Evolutionary conservation across 257 asterid species (phyloP).

Genomic region (Solanum etuberosum): DNA sequence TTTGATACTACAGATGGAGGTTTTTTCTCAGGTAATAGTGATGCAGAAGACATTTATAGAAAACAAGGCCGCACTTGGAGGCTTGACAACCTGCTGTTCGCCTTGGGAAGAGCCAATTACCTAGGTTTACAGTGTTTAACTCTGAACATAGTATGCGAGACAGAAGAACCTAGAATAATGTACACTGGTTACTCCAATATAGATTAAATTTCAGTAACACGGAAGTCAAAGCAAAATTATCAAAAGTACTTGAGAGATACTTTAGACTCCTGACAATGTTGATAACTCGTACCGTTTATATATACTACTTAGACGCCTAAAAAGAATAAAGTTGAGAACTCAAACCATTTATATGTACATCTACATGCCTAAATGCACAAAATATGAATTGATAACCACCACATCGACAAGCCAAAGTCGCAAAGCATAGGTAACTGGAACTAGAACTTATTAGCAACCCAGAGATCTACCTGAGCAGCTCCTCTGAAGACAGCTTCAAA

Average conservation of each 20-base stretch:
- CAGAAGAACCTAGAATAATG: not conserved
- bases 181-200: not conserved
- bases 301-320: not conserved
- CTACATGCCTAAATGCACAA: not conserved
- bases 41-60: not conserved
- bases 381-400: not conserved
- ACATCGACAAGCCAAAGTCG: not conserved
- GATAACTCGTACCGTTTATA: not conserved
- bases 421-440: not conserved
- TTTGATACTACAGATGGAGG: not conserved
- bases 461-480: conserved; percentile 53
- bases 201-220: not conserved
- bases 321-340: not conserved
- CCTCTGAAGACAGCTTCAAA: conserved; percentile 92
- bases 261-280: not conserved
- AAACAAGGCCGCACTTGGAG: not conserved
- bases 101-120: not conserved
- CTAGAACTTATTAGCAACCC: not conserved
- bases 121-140: not conserved
- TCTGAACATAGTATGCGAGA: not conserved
- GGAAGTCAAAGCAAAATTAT: not conserved
- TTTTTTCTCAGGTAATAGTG: not conserved
- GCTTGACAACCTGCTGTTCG: not conserved
- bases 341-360: not conserved
- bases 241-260: not conserved